Evolutionary conservation across 352 stramenopile genomes (phyloP), one percentile per base, ranked within the genome.

Genomic region (Pythium aquatile): DNA sequence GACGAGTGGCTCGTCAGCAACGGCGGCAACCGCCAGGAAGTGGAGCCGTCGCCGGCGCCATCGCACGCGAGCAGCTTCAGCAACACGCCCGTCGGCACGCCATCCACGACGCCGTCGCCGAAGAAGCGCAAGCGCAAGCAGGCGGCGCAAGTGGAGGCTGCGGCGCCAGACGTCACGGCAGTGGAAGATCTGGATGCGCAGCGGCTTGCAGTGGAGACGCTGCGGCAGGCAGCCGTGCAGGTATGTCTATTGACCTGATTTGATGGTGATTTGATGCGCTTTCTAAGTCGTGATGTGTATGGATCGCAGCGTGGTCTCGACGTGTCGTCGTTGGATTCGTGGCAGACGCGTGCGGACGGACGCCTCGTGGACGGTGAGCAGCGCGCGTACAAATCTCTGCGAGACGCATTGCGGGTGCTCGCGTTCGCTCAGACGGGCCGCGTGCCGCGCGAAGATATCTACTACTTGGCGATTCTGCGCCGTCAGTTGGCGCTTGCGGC

Each of bases 391-490:
- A 65, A 78, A 29, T 73, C 67, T 1, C 35, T 90, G 29, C 57
- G 81, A 9, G 78, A 89, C 52, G 83, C 81, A 1, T 48, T 90
- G 3, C 76, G 83, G 30, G 74, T 73, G 2, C 74, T 78, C 28
- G 72, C 55, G 28, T 76, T 74, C 60, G 39, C 65, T 4, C 32
- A 74, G 26, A 64, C 57, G 13, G 81, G 81, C 4, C 60, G 54
- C 0, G 78, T 92, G 16, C 77, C 74, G 6, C 69, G 83, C 14
- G 80, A 88, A 59, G 84, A 92, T 44, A 81, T 93, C 29, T 91
- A 90, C 57, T 90, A 83, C 24, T 54, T 93, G 55, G 81, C 84
- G 40, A 85, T 88, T 28, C 58, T 92, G 49, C 71, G 86, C 17
- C 70, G 80, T 2, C 70, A 70, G 55, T 14, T 94, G n/a, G 81